These are phyloP conservation scores for Sclerotinia minor DNA, from an alignment of 2,329 filamentous ascomycete genomes.

Conservation along the genomic window DNA sequence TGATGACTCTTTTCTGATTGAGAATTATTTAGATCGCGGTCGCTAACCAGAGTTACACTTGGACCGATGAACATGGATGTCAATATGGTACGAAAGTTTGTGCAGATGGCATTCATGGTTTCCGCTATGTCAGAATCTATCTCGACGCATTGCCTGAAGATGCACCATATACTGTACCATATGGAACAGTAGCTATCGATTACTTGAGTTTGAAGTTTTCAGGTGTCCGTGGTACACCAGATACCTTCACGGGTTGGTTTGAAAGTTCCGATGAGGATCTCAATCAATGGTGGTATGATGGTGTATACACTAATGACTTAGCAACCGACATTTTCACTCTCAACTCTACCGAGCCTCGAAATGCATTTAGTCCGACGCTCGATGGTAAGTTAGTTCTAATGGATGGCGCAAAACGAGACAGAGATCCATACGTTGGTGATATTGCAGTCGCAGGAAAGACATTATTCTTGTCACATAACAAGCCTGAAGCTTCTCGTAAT, in stretches of 20 bases:
- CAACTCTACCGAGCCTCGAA: slow-evolving; percentile 52
- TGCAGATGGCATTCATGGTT: slow-evolving; percentile 54
- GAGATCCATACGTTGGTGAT: slow-evolving; percentile 55
- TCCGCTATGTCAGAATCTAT: slow-evolving; percentile 53
- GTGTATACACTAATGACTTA: slow-evolving; percentile 54
- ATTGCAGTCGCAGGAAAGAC: slow-evolving; percentile 52
- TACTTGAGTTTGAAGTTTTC: slow-evolving; percentile 48
- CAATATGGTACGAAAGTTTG: slow-evolving; percentile 48
- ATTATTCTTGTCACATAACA: slow-evolving; percentile 50
- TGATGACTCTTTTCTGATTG: slow-evolving; percentile 13
- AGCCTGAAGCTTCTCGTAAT: slow-evolving; percentile 46
- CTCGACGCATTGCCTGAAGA: slow-evolving; percentile 49
- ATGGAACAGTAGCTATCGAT: slow-evolving; percentile 48
- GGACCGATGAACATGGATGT: slow-evolving; percentile 50
- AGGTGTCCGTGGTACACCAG: slow-evolving; percentile 49
- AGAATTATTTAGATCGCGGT: slow-evolving; percentile 47
- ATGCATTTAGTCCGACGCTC: slow-evolving; percentile 47
- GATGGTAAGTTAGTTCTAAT: slow-evolving; percentile 50
- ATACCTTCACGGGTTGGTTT: slow-evolving; percentile 53
- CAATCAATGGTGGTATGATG: slow-evolving; percentile 56
- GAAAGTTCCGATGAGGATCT: slow-evolving; percentile 52
- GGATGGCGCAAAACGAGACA: slow-evolving; percentile 54
- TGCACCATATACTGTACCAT: slow-evolving; percentile 47
- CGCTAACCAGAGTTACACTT: slow-evolving; percentile 45
- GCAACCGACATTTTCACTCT: slow-evolving; percentile 49